Evolutionary conservation across 2,329 filamentous ascomycete genomes (phyloP).

Genomic region (Verticillium klebahnii): DNA sequence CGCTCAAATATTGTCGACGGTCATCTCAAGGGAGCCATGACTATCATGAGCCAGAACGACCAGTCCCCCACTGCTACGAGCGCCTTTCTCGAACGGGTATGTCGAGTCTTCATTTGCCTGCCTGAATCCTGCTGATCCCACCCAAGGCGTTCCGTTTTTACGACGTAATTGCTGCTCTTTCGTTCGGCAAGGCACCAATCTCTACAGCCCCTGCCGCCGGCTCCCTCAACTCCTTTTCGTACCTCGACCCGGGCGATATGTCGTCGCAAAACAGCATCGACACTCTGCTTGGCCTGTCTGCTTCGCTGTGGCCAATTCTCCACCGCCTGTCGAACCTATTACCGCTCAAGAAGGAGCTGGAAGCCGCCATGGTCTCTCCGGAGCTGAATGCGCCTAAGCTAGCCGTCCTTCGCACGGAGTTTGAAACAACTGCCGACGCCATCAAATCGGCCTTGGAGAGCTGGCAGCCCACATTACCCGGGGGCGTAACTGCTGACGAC

Average conservation of each 20-base stretch:
- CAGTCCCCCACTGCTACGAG: slow-evolving; percentile 44
- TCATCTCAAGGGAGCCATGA: slow-evolving; percentile 58
- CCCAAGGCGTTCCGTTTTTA: slow-evolving; percentile 59
- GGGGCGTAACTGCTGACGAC: slow-evolving; percentile 19
- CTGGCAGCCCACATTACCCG: slow-evolving; percentile 50
- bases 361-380: slow-evolving; percentile 35
- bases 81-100: slow-evolving; percentile 55
- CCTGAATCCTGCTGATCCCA: background rate
- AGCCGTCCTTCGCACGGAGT: slow-evolving; percentile 43
- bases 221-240: slow-evolving; percentile 41
- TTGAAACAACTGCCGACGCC: slow-evolving; percentile 45
- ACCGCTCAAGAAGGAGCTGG: slow-evolving; percentile 47
- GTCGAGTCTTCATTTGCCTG: background rate
- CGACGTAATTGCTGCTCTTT: slow-evolving; percentile 60
- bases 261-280: slow-evolving; percentile 51
- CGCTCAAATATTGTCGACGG: slow-evolving; percentile 56
- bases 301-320: slow-evolving; percentile 59
- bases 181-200: slow-evolving; percentile 53
- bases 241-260: slow-evolving; percentile 37
- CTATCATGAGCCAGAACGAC: slow-evolving; percentile 49
- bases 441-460: slow-evolving; percentile 51
- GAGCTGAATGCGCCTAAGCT: slow-evolving; percentile 33
- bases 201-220: slow-evolving; percentile 43
- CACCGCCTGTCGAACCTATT: slow-evolving; percentile 54
- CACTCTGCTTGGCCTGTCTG: slow-evolving; percentile 56